Conservation (phyloP, 257 asterid species). For the Nicotiana otophora region DNA sequence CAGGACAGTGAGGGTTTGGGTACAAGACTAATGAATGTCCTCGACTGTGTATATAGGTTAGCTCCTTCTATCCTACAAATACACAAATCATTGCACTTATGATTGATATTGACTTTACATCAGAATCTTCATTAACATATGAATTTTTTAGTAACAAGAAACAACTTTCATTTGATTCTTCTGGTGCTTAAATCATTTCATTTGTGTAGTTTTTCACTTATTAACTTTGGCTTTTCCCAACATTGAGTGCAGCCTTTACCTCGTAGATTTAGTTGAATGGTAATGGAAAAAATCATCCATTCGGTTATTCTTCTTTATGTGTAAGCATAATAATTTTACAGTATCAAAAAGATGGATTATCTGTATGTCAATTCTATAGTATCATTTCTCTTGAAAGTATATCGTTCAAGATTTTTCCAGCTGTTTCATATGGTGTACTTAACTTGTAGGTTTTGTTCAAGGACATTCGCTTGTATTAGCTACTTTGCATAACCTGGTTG, state of each 20-base stretch:
- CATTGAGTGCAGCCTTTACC: background rate
- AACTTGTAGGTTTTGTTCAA: background rate
- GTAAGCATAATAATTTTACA: background rate
- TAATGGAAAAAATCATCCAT: background rate
- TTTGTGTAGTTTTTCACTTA: background rate
- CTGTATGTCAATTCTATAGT: background rate
- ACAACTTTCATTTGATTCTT: background rate
- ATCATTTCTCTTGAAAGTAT: background rate
- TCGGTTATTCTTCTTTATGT: background rate
- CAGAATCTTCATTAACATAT: background rate
- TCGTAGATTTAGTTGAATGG: conserved; percentile 1
- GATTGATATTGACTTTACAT: background rate
- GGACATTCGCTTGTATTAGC: background rate
- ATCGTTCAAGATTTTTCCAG: background rate
- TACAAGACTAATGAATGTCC: conserved; percentile 39
- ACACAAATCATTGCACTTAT: background rate
- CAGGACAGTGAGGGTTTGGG: conserved; percentile 73
- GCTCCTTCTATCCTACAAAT: conserved; percentile 11
- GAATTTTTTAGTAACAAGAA: background rate
- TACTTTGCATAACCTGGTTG: background rate
- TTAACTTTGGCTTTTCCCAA: background rate
- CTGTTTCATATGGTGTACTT: background rate
- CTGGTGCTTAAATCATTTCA: background rate
- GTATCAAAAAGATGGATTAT: background rate
- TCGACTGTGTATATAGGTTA: conserved; percentile 15